Percentiles rank a stretch among this genome's conserved stretches.
phyloP scores from a whole-genome alignment of 352 stramenopile genomes.

The Aphanomyces stellatus region DNA sequence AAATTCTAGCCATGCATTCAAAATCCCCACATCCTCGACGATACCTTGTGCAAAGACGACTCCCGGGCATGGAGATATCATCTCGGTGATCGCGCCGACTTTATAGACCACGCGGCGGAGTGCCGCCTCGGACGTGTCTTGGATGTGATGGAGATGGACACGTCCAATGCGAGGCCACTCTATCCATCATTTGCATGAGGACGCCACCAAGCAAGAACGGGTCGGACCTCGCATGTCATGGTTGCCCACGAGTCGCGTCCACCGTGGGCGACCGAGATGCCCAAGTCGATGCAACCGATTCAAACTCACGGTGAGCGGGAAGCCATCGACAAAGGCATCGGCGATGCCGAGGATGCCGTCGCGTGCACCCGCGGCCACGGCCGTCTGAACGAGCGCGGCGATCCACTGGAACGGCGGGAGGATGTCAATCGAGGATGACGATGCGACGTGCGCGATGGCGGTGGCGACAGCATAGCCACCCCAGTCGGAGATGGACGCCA shows the following conservation, averaged over 20 bases:
- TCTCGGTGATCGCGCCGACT: no score
- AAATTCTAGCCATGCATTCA: no score
- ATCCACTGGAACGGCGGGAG: background rate
- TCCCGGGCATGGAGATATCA: no score
- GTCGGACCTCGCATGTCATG: no score
- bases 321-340: conserved; percentile 3
- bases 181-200: no score
- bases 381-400: background rate
- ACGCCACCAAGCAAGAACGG: no score
- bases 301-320: background rate
- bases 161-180: no score
- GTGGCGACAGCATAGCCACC: background rate
- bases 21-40: no score
- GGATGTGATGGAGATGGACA: no score
- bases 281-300: background rate
- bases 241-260: background rate
- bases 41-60: no score
- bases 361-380: background rate
- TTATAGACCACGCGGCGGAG: no score
- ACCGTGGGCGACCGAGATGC: background rate
- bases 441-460: background rate
- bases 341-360: background rate
- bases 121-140: no score
- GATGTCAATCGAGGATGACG: background rate
- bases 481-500: conserved; percentile 4